Evolutionary conservation across 164 flowering plant genomes (phyloP), one percentile per base, ranked within the genome.

Genomic region (Macadamia tetraphylla): DNA sequence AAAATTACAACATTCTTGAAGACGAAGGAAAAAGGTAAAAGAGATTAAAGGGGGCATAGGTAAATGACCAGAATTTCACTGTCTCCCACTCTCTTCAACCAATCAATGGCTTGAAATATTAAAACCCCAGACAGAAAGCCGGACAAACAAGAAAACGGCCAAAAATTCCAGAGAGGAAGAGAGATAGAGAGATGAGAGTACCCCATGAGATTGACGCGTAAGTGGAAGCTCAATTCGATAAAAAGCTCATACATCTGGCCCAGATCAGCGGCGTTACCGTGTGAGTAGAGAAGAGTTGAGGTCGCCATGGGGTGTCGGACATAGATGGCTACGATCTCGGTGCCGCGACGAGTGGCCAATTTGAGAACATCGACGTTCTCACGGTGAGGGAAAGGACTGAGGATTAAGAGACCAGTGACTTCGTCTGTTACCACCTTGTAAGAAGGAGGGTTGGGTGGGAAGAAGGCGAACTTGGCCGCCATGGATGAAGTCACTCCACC

Each of bases 241-340:
- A 94, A 91, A 63, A 91, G 92, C 86, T 92, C 98, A 65, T 88
- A 90, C 94, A 91, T 90, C 87, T 89, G 97, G 12, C 97, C 98
- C 63, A 93, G 86, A 86, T 91, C 97, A 60, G 98, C 94, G 1
- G 98, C 97, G 78, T 94, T 94, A 11, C 98, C 98, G 67, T 94
- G 97, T 55, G 97, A 91, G 71, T 94, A 94, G 6, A 94, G 87
- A 23, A 94, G 61, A 42, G 98, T 91, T 68, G 92, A 85, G 32
- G 81, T 85, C 43, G 98, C 98, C 90, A 84, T 82, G 10, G 98
- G 97, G 52, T 91, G 81, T 32, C 93, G 80, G 29, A 91, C 80
- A 53, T 88, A 94, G 44, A 88, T 49, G 6, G 93, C 97, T 29
- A 90, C 91, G 11, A 94, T 84, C 76, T 90, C 94, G 0, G 88